Evolutionary conservation across 202 grass and related monocot species (phyloP), one percentile per base, ranked within the genome.

Genomic region (Carex sylvatica): DNA sequence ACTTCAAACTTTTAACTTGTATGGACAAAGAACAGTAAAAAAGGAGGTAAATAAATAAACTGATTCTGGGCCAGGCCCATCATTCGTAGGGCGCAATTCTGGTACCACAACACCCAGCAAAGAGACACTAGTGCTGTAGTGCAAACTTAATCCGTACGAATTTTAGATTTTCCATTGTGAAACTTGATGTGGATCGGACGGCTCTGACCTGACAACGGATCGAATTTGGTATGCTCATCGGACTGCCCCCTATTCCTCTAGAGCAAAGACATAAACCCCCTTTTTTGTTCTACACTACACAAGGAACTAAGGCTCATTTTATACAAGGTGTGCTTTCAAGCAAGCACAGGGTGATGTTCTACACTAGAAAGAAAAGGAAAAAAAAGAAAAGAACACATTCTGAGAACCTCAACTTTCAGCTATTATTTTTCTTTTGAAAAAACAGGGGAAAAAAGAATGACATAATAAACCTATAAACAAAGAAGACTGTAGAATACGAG

Each of bases 401-500:
- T 61, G 20, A 31, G 18, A 59, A 54, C 79, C 61, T 66, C 22
- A 42, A 49, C 40, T 66, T 66, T 52, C n/a, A 51, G 61, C 9
- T 81, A 40, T 81, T 58, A 55, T 38, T 61, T 56, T 35, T 33
- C 36, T 61, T 23, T 44, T 7, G 5, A 13, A 15, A 33, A 74
- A 74, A 16, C 56, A 77, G 3, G 54, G 54, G 9, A 54, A 54
- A 31, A 78, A 61, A 79, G 2, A 14, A 82, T 54, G 53, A 78
- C 12, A 54, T 54, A 70, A 66, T 54, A 70, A 66, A 67, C 36
- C 62, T 87, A 93, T 78, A 99, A 82, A 84, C 96, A 99, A 36
- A 99, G 88, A 73, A 99, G 96, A 67, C 96, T 96, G 69, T 92
- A 99, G 38, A 99, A 99, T 59, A 93, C 88, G 20, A 99, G 91